Conservation (phyloP, 2,329 filamentous ascomycete genomes). For the Mariannaea sp. region DNA sequence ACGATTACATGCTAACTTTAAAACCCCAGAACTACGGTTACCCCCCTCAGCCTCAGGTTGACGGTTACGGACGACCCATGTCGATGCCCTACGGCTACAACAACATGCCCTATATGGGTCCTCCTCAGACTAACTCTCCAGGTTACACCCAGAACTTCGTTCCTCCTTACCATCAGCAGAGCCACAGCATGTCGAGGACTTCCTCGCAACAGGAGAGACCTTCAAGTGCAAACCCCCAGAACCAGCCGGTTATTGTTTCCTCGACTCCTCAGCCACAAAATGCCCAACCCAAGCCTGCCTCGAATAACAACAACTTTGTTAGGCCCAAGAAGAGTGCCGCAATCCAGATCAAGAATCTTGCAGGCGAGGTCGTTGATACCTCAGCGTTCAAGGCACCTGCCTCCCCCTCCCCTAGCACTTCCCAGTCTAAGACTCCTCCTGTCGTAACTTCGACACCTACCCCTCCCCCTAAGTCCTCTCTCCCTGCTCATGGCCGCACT, state of each 20-base stretch:
- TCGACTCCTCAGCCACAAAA: slow-evolving; percentile 67
- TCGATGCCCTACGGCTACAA: slow-evolving; percentile 51
- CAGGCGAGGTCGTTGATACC: slow-evolving; percentile 76
- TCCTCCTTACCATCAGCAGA: slow-evolving; percentile 54
- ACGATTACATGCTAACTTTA: slow-evolving; percentile 74
- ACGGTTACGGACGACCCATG: slow-evolving; percentile 46
- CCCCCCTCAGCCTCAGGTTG: slow-evolving; percentile 47
- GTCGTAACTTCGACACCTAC: slow-evolving; percentile 77
- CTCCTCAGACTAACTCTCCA: slow-evolving; percentile 53
- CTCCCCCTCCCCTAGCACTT: slow-evolving; percentile 60
- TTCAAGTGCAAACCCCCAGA: slow-evolving; percentile 67
- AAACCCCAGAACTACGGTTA: slow-evolving; percentile 69
- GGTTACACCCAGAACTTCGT: slow-evolving; percentile 56
- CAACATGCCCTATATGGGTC: slow-evolving; percentile 56
- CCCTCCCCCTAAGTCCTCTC: slow-evolving; percentile 77
- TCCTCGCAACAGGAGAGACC: slow-evolving; percentile 76
- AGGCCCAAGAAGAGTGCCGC: slow-evolving; percentile 71
- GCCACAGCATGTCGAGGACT: slow-evolving; percentile 78
- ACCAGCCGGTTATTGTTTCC: slow-evolving; percentile 64
- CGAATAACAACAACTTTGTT: slow-evolving; percentile 50
- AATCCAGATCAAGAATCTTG: slow-evolving; percentile 82
- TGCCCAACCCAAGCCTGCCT: slow-evolving; percentile 57
- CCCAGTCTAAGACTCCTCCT: slow-evolving; percentile 67
- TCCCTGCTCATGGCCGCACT: slow-evolving; percentile 68
- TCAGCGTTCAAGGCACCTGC: slow-evolving; percentile 63